Conservation (phyloP, 2,329 filamentous ascomycete genomes). For the Drechslerella coelobrocha region DNA sequence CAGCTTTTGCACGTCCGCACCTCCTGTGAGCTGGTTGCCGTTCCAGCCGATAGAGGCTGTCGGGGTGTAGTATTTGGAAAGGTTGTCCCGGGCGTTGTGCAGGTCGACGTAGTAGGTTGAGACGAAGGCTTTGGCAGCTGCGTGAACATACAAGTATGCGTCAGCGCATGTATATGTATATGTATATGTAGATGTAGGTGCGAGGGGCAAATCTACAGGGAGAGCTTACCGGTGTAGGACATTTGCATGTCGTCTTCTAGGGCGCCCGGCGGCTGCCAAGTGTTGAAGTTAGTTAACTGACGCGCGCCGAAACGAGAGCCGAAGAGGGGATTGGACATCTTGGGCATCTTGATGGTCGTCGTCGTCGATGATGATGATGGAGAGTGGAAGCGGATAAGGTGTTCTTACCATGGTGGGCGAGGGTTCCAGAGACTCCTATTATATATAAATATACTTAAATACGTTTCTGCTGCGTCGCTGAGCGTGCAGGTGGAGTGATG, state of each 20-base stretch:
- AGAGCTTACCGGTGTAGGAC: constrained; percentile 27
- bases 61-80: constrained; percentile 73
- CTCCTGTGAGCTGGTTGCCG: constrained; percentile 70
- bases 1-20: constrained; percentile 70
- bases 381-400: neutral
- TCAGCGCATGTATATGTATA: neutral
- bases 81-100: constrained; percentile 65
- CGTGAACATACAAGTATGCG: neutral
- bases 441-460: neutral
- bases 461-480: no score
- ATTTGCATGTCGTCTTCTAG: constrained; percentile 36
- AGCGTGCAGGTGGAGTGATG: neutral
- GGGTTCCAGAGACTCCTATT: neutral
- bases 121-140: constrained; percentile 75
- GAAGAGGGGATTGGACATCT: no score
- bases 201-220: neutral
- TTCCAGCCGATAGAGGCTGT: constrained; percentile 79
- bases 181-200: neutral
- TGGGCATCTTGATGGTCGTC: neutral
- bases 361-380: neutral
- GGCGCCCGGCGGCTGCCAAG: constrained; percentile 4
- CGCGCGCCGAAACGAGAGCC: no score
- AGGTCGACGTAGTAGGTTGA: constrained; percentile 78
- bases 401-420: constrained; percentile 10
- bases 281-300: neutral